phyloP scores from a whole-genome alignment of 75 land plant species.

The Pinus taeda region DNA sequence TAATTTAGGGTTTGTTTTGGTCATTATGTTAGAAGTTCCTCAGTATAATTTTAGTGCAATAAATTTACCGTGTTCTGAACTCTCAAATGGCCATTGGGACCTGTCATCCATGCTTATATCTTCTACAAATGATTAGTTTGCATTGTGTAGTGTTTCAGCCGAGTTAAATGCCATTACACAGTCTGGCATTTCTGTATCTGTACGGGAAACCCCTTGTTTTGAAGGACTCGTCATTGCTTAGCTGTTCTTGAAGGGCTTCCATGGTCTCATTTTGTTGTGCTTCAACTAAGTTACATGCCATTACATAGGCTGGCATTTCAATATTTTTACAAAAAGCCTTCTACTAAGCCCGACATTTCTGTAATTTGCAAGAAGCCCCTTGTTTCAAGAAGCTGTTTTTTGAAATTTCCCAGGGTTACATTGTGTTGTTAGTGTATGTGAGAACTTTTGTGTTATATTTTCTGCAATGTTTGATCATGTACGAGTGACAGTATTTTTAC shows the following conservation, averaged over 20 bases:
- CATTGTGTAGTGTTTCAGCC: not conserved
- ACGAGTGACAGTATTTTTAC: not conserved
- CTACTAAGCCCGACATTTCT: no score
- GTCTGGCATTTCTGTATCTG: not conserved
- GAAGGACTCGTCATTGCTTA: not conserved
- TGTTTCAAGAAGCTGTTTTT: not conserved
- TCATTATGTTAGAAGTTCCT: not conserved
- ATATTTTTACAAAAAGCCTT: not conserved
- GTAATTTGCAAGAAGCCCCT: no score
- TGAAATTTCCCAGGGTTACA: not conserved
- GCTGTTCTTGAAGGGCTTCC: not conserved
- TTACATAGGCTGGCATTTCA: not conserved
- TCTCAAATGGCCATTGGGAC: not conserved
- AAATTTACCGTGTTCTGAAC: not conserved
- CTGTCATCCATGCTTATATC: not conserved
- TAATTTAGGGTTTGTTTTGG: not conserved
- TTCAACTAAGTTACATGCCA: not conserved
- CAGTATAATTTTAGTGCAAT: not conserved
- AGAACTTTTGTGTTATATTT: not conserved
- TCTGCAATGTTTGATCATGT: not conserved
- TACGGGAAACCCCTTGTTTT: not conserved
- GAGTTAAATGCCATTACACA: not conserved
- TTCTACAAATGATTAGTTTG: not conserved
- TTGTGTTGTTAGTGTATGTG: not conserved
- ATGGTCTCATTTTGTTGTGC: not conserved